Evolutionary conservation across 441 rosid genomes (phyloP).

Genomic region (Gossypium lobatum): DNA sequence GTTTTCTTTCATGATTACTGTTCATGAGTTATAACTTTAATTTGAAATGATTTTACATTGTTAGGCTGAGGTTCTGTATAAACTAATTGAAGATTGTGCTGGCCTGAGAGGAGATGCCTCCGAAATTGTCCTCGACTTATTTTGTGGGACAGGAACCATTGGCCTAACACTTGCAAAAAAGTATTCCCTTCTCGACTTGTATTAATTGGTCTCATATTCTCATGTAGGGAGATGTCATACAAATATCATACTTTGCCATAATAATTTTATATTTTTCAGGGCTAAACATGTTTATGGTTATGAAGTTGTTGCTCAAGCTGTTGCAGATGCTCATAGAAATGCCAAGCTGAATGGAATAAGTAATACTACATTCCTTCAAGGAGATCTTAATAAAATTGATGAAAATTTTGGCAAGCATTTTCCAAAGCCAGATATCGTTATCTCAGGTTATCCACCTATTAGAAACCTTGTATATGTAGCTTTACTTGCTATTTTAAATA

Average conservation of each 20-base stretch:
- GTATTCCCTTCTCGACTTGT: slow-evolving; percentile 22
- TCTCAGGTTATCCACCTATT: slow-evolving; percentile 50
- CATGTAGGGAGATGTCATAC: neutral
- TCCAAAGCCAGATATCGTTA: slow-evolving; percentile 79
- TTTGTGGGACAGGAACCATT: slow-evolving; percentile 94
- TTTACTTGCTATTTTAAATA: neutral
- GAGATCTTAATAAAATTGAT: slow-evolving; percentile 85
- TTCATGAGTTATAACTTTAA: slow-evolving; percentile 7
- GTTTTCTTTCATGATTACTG: neutral
- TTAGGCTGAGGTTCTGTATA: slow-evolving; percentile 88
- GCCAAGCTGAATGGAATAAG: slow-evolving; percentile 71
- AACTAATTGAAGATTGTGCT: slow-evolving; percentile 76
- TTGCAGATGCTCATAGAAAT: slow-evolving; percentile 69
- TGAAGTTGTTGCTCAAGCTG: slow-evolving; percentile 91
- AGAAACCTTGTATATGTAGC: neutral
- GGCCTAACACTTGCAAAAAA: slow-evolving; percentile 82
- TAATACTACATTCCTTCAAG: slow-evolving; percentile 83
- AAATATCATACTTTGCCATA: neutral
- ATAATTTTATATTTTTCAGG: slow-evolving; percentile 31
- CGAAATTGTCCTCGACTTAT: slow-evolving; percentile 84
- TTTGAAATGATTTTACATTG: slow-evolving; percentile 12
- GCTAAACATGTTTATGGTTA: slow-evolving; percentile 83
- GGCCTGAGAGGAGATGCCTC: slow-evolving; percentile 81
- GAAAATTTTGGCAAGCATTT: slow-evolving; percentile 71
- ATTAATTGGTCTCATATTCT: neutral